Evolutionary conservation across 2,329 filamentous ascomycete species (phyloP).

Genomic region (Colletotrichum sojae): DNA sequence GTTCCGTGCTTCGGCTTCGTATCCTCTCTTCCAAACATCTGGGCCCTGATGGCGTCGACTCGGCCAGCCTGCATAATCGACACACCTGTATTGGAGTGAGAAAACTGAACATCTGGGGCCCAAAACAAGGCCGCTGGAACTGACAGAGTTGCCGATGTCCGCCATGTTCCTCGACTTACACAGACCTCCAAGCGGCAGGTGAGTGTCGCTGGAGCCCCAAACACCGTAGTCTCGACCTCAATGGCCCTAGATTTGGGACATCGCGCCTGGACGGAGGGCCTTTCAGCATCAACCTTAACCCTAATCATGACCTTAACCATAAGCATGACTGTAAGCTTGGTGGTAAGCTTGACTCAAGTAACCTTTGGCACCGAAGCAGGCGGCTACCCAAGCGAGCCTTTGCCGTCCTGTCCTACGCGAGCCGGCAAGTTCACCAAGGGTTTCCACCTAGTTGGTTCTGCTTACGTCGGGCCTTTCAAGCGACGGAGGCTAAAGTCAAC

Average conservation of each 20-base stretch:
- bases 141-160: constrained; percentile 18
- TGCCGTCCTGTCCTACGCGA: background rate
- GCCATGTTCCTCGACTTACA: constrained; percentile 11
- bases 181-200: constrained; percentile 35
- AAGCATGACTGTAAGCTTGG: constrained; percentile 6
- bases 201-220: constrained; percentile 16
- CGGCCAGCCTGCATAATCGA: background rate
- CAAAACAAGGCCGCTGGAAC: constrained; percentile 15
- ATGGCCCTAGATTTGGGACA: constrained; percentile 3
- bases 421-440: background rate
- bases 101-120: background rate
- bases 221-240: constrained; percentile 3
- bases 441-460: background rate
- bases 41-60: background rate
- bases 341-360: background rate
- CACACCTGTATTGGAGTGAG: background rate
- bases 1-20: constrained; percentile 3
- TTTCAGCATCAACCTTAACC: constrained; percentile 17
- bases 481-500: background rate
- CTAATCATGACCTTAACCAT: background rate
- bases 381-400: background rate
- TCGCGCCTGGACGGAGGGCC: background rate
- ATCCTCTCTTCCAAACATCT: background rate
- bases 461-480: background rate
- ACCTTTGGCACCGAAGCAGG: background rate